Evolutionary conservation across 2,329 filamentous ascomycete genomes (phyloP).

Genomic region (Helminthosporium solani): DNA sequence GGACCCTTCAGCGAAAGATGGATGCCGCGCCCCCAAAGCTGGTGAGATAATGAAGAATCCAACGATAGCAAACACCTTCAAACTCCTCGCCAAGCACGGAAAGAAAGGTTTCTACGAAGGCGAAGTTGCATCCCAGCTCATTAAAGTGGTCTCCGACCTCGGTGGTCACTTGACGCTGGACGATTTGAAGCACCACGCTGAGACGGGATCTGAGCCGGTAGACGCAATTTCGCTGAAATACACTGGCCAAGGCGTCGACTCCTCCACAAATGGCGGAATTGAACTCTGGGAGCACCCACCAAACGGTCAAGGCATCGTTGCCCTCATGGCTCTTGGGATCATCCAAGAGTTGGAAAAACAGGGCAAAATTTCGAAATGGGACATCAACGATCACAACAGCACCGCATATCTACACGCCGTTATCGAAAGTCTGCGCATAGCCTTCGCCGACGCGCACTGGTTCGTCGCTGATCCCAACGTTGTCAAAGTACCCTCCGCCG

Average conservation of each 20-base stretch:
- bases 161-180: slow-evolving; percentile 78
- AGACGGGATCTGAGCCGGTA: slow-evolving; percentile 72
- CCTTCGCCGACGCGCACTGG: slow-evolving; percentile 88
- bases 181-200: slow-evolving; percentile 76
- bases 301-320: slow-evolving; percentile 94
- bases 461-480: slow-evolving; percentile 83
- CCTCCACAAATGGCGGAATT: slow-evolving; percentile 58
- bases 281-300: slow-evolving; percentile 96
- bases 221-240: slow-evolving; percentile 83
- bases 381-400: slow-evolving; percentile 74
- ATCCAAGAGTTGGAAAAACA: slow-evolving; percentile 78
- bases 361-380: slow-evolving; percentile 72
- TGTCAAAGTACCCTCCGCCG: slow-evolving; percentile 65
- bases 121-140: slow-evolving; percentile 74
- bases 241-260: slow-evolving; percentile 61
- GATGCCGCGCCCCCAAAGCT: slow-evolving; percentile 70
- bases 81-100: slow-evolving; percentile 72
- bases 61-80: slow-evolving; percentile 77
- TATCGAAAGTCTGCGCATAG: slow-evolving; percentile 83
- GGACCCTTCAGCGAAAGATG: slow-evolving; percentile 66
- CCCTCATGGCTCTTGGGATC: slow-evolving; percentile 90
- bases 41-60: slow-evolving; percentile 92
- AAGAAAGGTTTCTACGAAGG: slow-evolving; percentile 92
- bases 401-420: slow-evolving; percentile 74
- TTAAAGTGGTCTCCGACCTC: slow-evolving; percentile 72